Evolutionary conservation across 2,329 filamentous ascomycete species (phyloP), one percentile per base, ranked within the genome.

Genomic region (Botrytis tulipae): DNA sequence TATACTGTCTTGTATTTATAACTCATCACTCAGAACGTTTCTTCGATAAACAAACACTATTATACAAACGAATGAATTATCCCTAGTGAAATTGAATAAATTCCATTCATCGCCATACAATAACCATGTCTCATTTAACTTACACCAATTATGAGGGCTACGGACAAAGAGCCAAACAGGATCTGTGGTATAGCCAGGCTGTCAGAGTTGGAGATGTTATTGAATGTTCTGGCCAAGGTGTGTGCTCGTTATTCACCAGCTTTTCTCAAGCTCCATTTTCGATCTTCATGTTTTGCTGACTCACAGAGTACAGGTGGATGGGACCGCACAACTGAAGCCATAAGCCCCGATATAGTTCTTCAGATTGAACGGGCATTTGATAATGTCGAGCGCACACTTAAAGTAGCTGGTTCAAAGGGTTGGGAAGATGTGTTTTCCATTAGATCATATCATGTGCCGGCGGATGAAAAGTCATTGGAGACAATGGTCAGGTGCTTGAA

Each of bases 361-460:
- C 82, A 88, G 70, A 85, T 88, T 65, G 85, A 86, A 68, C 83
- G 84, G 71, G 86, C 88, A 0, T 91, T 91, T 76, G 80, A 78
- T 5, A 57, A 57, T 73, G 85, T 90, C 16, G 87, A 91, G 1
- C 78, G 83, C 8, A 82, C 79, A 42, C 80, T 91, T 7, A 84
- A 83, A 60, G 77, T 85, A 25, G 87, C 87, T 0, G 89, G 89
- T 1, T 87, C 86, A 0, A 84, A 86, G 73, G 87, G 87, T 4
- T 88, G 86, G 86, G 78, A 79, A n/a, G 86, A 90, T 73, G 88
- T 90, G 0, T 87, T 80, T 78, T 81, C 82, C 0, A 82, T 88
- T 35, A 83, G 82, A 29, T 84, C 83, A 1, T 88, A 86, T 73
- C 83, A 86, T 72, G 79, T 84, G 1, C 82, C 80, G 1, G 80